Base-by-base conservation (phyloP, 331 rosid genomes). In the Acacia concinna region DNA sequence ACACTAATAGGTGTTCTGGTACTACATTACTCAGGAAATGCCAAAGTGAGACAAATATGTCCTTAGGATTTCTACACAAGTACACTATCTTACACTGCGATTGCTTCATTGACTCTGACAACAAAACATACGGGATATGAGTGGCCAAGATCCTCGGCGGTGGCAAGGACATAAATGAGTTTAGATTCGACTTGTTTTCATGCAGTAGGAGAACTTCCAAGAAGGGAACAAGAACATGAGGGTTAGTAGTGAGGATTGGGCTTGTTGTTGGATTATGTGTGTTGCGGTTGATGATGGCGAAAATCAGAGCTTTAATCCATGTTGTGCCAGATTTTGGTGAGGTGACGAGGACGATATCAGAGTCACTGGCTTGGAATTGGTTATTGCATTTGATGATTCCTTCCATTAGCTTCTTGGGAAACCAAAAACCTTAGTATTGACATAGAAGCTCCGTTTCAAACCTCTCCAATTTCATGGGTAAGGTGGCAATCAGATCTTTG, bases 341-440 rank as follows among this genome's bases (percentile, higher is more conserved):
- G 40, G 78, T 70, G 15, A 65, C 89, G 1, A 85, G 76, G 66
- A 88, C 6, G 38, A 84, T 70, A 18, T 86, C 90, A 0, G 79
- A 7, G 28, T 84, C 68, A 18, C 21, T 3, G 8, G 88, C 82
- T 59, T 78, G 41, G 75, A 88, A 86, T 71, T 84, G 77, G 13
- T 75, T 78, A 23, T 84, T 86, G 34, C 60, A 80, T 0, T 82
- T 11, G 0, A 88, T 38, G 28, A 75, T 77, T 12, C 87, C 90
- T 40, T 77, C 75, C 46, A 86, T 11, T 4, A 30, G 59, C 31
- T 7, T 74, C 1, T 83, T 56, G 44, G 52, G 25, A 56, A 38
- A 28, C 92, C 90, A 88, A 51, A 84, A 84, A 3, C 85, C 87
- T 67, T 86, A 84, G 87, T 80, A 86, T 23, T 67, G 86, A 64